phyloP scores from a whole-genome alignment of 2,329 filamentous ascomycete species.

The Clonostachys sp. region DNA sequence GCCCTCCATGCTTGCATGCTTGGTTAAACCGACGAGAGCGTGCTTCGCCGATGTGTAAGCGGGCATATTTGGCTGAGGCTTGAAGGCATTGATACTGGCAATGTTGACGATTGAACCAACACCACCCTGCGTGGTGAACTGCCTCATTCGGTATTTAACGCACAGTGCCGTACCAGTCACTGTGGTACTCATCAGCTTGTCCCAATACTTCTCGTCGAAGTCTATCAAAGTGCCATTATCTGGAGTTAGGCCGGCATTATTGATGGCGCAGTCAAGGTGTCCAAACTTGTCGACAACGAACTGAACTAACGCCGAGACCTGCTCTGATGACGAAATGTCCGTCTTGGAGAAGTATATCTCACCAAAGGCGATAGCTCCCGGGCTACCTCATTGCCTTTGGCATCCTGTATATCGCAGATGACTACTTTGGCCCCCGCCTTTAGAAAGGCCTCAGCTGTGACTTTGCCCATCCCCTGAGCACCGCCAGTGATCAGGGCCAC shows the following conservation, averaged over 20 bases:
- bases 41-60: slow-evolving; percentile 26
- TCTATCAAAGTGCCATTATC: slow-evolving; percentile 8
- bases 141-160: slow-evolving; percentile 11
- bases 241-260: slow-evolving; percentile 9
- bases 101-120: slow-evolving; percentile 39
- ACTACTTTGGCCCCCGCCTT: slow-evolving; percentile 23
- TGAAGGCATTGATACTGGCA: slow-evolving; percentile 22
- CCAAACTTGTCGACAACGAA: slow-evolving; percentile 10
- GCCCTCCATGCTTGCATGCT: slow-evolving; percentile 30
- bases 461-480: slow-evolving; percentile 21
- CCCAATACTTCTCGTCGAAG: slow-evolving; percentile 11
- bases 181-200: slow-evolving; percentile 10
- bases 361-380: slow-evolving; percentile 6
- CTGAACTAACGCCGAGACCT: slow-evolving; percentile 8
- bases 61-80: slow-evolving; percentile 18
- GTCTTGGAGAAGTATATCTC: slow-evolving; percentile 7
- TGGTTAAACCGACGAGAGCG: slow-evolving; percentile 29
- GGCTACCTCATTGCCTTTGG: slow-evolving; percentile 5
- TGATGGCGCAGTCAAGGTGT: slow-evolving; percentile 8
- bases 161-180: slow-evolving; percentile 11
- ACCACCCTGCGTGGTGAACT: slow-evolving; percentile 12
- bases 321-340: slow-evolving; percentile 8
- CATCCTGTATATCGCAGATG: slow-evolving; percentile 18
- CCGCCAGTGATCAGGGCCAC: slow-evolving; percentile 23
- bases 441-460: slow-evolving; percentile 20